phyloP scores from a whole-genome alignment of 202 grass and related monocot genomes.

The Bolboschoenoplectus hybrid region DNA sequence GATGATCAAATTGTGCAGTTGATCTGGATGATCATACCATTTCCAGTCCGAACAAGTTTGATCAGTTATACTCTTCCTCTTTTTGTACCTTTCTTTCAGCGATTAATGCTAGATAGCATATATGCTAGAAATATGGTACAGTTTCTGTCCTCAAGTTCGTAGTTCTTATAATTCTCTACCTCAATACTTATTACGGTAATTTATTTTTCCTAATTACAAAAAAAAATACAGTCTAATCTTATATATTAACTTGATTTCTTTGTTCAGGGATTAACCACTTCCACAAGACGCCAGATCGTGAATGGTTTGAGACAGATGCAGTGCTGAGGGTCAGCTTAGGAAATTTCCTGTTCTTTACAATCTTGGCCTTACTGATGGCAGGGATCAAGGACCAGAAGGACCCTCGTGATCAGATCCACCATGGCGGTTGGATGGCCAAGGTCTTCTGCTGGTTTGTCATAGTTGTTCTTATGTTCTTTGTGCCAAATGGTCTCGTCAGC shows the following conservation, averaged over 20 bases:
- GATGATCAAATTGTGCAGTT: not conserved
- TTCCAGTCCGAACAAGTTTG: not conserved
- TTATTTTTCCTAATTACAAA: not conserved
- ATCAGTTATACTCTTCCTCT: not conserved
- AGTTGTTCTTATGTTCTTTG: conserved; percentile 96
- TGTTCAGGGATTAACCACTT: conserved; percentile 97
- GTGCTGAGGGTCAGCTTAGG: conserved; percentile 97
- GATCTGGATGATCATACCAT: not conserved
- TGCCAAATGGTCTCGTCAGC: conserved; percentile 87
- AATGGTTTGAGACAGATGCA: conserved; percentile 98
- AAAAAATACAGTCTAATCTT: not conserved
- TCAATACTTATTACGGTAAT: not conserved
- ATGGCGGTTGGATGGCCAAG: conserved; percentile 98
- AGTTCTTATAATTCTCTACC: not conserved
- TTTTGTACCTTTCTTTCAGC: not conserved
- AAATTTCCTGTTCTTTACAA: conserved; percentile 98
- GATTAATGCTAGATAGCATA: not conserved
- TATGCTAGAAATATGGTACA: not conserved
- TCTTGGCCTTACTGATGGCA: conserved; percentile 83
- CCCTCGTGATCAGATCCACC: conserved; percentile 87
- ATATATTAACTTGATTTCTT: not conserved
- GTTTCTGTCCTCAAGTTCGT: not conserved
- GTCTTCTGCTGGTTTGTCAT: conserved; percentile 84
- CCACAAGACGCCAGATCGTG: conserved; percentile 83
- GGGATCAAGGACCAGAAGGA: conserved; percentile 99